phyloP scores from a whole-genome alignment of 345 rosid species.

The Garcia nutans region DNA sequence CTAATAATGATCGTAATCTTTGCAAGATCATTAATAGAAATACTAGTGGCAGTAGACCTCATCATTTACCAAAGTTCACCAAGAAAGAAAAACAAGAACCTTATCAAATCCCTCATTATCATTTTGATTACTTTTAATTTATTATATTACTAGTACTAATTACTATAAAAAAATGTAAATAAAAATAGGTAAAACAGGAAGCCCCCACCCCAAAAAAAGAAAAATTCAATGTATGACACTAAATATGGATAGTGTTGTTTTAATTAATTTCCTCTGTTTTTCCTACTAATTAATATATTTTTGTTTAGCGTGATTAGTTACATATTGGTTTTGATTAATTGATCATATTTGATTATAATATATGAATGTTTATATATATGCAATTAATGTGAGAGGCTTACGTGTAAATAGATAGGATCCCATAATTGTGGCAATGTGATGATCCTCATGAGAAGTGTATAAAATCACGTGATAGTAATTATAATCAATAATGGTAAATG shows the following conservation, averaged over 20 bases:
- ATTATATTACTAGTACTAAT: not conserved
- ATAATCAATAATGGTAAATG: conserved; percentile 49
- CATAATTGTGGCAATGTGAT: conserved; percentile 43
- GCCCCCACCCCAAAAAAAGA: not conserved
- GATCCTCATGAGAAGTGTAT: conserved; percentile 47
- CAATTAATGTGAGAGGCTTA: conserved; percentile 16
- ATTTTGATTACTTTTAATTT: conserved; percentile 68
- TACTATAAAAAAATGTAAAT: conserved; percentile 18
- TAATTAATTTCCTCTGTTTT: conserved; percentile 12
- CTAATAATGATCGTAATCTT: conserved; percentile 28
- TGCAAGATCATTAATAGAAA: conserved; percentile 36
- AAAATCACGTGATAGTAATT: conserved; percentile 60
- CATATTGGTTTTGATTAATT: no score
- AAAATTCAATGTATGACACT: conserved; percentile 17
- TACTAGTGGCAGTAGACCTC: not conserved
- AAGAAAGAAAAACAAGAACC: conserved; percentile 76
- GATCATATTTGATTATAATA: no score
- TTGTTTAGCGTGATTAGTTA: no score
- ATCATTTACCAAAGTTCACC: conserved; percentile 53
- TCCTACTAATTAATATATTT: not conserved
- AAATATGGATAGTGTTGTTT: conserved; percentile 15
- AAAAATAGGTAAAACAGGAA: conserved; percentile 22
- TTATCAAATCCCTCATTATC: conserved; percentile 65
- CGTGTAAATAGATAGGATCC: conserved; percentile 33
- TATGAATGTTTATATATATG: no score